Conservation (phyloP, 2,329 filamentous ascomycete species). For the Penicillium sp. region DNA sequence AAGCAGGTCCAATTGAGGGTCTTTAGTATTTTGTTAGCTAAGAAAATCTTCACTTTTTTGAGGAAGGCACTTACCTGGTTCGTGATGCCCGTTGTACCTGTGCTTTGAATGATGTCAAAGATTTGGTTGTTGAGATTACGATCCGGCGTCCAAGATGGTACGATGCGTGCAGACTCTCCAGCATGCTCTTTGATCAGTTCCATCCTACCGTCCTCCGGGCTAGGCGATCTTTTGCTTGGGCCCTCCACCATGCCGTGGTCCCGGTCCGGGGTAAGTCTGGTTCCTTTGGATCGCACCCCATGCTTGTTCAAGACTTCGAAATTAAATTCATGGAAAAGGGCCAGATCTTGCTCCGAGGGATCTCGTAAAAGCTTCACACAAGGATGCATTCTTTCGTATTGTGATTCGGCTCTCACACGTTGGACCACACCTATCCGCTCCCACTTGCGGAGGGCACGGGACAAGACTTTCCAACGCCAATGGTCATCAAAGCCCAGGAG, state of each 20-base stretch:
- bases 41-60: neutral
- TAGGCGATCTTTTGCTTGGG: constrained; percentile 4
- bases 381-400: constrained; percentile 42
- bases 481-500: constrained; percentile 43
- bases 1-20: constrained; percentile 44
- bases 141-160: constrained; percentile 57
- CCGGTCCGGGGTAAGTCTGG: constrained; percentile 7
- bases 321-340: constrained; percentile 41
- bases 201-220: constrained; percentile 17
- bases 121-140: constrained; percentile 52
- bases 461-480: constrained; percentile 44
- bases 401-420: constrained; percentile 43
- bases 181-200: constrained; percentile 23
- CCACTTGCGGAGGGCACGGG: constrained; percentile 44
- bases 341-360: constrained; percentile 39
- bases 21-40: constrained; percentile 17
- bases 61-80: constrained; percentile 38
- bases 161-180: constrained; percentile 36
- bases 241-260: constrained; percentile 30
- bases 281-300: constrained; percentile 19
- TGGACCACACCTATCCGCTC: constrained; percentile 47
- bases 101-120: constrained; percentile 47
- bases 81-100: constrained; percentile 51
- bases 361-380: constrained; percentile 46
- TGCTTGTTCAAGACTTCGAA: constrained; percentile 25